These are phyloP conservation scores for Albugo laibachii DNA, from an alignment of 352 stramenopile species.

Conservation along the genomic window DNA sequence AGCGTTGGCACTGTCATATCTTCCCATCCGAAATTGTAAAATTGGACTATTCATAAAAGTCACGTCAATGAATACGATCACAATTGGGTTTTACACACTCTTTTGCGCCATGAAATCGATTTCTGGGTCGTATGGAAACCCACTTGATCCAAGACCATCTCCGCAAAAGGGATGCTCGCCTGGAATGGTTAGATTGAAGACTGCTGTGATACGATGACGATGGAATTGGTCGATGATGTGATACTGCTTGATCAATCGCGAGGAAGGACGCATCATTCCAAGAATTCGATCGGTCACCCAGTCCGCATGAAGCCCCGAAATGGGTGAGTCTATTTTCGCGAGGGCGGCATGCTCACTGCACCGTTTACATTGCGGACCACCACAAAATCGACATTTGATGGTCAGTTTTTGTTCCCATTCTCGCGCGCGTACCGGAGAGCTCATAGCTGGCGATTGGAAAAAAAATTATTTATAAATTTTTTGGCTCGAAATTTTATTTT, in stretches of 20 bases:
- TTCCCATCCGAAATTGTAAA: slow-evolving; percentile 85
- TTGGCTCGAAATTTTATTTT: no score
- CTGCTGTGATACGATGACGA: slow-evolving; percentile 59
- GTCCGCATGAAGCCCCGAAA: slow-evolving; percentile 69
- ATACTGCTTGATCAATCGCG: slow-evolving; percentile 63
- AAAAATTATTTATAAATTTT: no score
- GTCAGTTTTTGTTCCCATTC: slow-evolving; percentile 72
- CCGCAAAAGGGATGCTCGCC: slow-evolving; percentile 83
- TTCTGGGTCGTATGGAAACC: slow-evolving; percentile 80
- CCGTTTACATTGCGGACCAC: slow-evolving; percentile 68
- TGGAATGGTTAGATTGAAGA: slow-evolving; percentile 82
- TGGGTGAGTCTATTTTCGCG: slow-evolving; percentile 44
- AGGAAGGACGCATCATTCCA: slow-evolving; percentile 80
- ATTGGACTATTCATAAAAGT: slow-evolving; percentile 27
- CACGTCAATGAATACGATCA: not conserved
- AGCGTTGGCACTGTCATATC: slow-evolving; percentile 82
- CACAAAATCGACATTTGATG: slow-evolving; percentile 71
- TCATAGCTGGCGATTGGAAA: slow-evolving; percentile 12
- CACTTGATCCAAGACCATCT: slow-evolving; percentile 44
- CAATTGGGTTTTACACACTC: slow-evolving; percentile 20
- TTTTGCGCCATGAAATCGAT: slow-evolving; percentile 70
- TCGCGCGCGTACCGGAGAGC: slow-evolving; percentile 46
- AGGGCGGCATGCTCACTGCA: slow-evolving; percentile 64
- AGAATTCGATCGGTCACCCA: slow-evolving; percentile 74
- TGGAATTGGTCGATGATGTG: slow-evolving; percentile 63